Conservation (phyloP, 1,284 basidiomycete species). For the Puccinia polysora region DNA sequence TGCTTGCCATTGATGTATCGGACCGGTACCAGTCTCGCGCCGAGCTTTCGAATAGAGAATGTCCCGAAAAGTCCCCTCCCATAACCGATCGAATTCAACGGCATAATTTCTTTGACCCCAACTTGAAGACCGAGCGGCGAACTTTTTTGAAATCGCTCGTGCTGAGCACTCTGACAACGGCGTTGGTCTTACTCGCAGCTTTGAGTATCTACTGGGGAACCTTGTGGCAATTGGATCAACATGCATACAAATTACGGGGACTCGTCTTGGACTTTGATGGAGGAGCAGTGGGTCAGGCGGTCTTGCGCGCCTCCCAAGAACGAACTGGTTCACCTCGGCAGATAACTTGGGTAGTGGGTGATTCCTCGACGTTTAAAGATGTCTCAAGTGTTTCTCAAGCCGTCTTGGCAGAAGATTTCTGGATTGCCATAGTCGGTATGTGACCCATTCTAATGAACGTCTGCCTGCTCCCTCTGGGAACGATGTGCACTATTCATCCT, state of each 20-base stretch:
- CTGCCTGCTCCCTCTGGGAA: not conserved
- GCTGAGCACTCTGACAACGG: slow-evolving; percentile 9
- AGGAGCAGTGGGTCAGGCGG: slow-evolving; percentile 28
- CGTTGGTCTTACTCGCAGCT: slow-evolving; percentile 6
- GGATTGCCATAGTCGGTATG: slow-evolving; percentile 33
- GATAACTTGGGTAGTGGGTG: slow-evolving; percentile 15
- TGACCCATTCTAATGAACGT: not conserved
- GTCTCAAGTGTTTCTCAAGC: slow-evolving; percentile 3
- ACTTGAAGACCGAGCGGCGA: not conserved
- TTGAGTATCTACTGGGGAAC: slow-evolving; percentile 39
- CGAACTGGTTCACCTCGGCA: slow-evolving; percentile 16
- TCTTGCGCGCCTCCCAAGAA: slow-evolving; percentile 6
- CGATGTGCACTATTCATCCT: not conserved
- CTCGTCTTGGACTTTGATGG: slow-evolving; percentile 28
- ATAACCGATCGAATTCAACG: not conserved
- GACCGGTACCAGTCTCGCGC: not conserved
- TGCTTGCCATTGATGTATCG: not conserved
- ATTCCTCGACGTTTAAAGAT: slow-evolving; percentile 14
- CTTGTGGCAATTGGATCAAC: slow-evolving; percentile 18
- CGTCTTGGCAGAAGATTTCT: slow-evolving; percentile 23
- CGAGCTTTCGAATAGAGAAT: not conserved
- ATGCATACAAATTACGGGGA: slow-evolving; percentile 17
- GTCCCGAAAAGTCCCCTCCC: slow-evolving; percentile 2
- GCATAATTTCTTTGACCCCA: slow-evolving; percentile 6
- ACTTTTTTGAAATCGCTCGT: slow-evolving; percentile 3